These are phyloP conservation scores for Arabidopsis arenosa DNA, from an alignment of 345 rosid genomes.

Conservation along the genomic window DNA sequence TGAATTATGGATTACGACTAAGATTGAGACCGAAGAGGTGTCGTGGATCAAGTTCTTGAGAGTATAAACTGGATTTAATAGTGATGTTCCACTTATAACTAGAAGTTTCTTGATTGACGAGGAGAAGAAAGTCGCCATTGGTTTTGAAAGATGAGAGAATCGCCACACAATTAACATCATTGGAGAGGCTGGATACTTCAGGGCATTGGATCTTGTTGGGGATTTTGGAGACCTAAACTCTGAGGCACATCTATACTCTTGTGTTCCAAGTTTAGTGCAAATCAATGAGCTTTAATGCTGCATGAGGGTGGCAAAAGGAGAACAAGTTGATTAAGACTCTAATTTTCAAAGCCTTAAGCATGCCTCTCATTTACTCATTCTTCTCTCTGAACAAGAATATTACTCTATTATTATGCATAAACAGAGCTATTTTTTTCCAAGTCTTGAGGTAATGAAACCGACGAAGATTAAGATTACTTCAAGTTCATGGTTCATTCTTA, in stretches of 20 bases:
- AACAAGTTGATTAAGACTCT: neutral
- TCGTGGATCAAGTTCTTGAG: conserved; percentile 3
- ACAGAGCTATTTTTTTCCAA: too few species aligned
- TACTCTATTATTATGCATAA: neutral
- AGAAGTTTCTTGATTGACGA: neutral
- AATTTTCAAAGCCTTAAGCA: neutral
- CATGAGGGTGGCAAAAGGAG: neutral
- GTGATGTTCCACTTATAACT: neutral
- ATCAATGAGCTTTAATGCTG: neutral
- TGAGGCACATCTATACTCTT: neutral
- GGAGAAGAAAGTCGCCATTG: neutral
- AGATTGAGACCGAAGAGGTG: neutral
- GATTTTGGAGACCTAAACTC: neutral
- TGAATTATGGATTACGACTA: neutral
- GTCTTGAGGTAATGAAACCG: neutral
- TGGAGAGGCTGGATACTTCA: neutral
- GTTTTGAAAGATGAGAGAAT: neutral
- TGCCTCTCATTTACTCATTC: conserved; percentile 8
- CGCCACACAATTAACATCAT: neutral
- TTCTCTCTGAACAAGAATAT: neutral
- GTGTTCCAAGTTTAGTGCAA: conserved; percentile 8
- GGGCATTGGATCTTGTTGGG: neutral
- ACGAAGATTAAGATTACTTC: conserved; percentile 17
- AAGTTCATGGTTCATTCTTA: conserved; percentile 9
- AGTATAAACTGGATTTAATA: neutral